Percentiles rank a stretch among this genome's conserved stretches.
Conservation (phyloP, 768 basidiomycete genomes). For the Rubroboletus satanas region DNA sequence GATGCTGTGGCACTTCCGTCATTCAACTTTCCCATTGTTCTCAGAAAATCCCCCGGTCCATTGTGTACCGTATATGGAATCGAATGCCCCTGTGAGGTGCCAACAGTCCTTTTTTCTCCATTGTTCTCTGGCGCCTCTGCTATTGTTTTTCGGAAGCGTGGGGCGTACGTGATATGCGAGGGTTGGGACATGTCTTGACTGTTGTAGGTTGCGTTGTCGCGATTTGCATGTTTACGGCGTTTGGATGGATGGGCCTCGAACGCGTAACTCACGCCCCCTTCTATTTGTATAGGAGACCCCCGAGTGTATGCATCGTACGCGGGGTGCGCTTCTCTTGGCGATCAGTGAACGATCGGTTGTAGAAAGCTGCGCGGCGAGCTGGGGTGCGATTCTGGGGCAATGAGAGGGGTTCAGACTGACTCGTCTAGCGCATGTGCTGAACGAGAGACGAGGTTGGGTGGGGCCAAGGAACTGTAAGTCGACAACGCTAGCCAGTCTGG, state of each 20-base stretch:
- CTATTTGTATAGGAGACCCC: slow-evolving; percentile 35
- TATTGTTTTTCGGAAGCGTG: slow-evolving; percentile 17
- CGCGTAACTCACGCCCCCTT: slow-evolving; percentile 9
- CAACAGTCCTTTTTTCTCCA: background rate
- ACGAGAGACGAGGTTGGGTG: too few relatives aligned
- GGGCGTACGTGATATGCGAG: slow-evolving; percentile 1
- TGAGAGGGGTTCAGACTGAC: too few relatives aligned
- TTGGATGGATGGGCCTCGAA: background rate
- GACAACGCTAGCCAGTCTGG: too few relatives aligned
- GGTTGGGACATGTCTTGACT: background rate
- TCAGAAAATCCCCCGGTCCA: slow-evolving; percentile 2
- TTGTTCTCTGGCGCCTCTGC: slow-evolving; percentile 5
- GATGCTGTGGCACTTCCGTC: slow-evolving; percentile 7
- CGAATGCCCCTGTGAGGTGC: slow-evolving; percentile 3
- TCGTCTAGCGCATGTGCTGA: too few relatives aligned
- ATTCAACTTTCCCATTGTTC: slow-evolving; percentile 15
- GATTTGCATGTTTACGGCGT: slow-evolving; percentile 1
- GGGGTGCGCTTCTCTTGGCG: slow-evolving; percentile 42
- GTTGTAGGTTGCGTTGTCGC: slow-evolving; percentile 3
- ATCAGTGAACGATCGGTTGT: slow-evolving; percentile 51
- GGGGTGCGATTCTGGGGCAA: slow-evolving; percentile 32
- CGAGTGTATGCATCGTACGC: slow-evolving; percentile 36
- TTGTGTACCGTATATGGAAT: slow-evolving; percentile 23
- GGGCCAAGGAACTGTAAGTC: background rate
- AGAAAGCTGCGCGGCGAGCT: slow-evolving; percentile 46